Base-by-base conservation (phyloP, 805 yeast species). In the Metschnikowia similis region DNA sequence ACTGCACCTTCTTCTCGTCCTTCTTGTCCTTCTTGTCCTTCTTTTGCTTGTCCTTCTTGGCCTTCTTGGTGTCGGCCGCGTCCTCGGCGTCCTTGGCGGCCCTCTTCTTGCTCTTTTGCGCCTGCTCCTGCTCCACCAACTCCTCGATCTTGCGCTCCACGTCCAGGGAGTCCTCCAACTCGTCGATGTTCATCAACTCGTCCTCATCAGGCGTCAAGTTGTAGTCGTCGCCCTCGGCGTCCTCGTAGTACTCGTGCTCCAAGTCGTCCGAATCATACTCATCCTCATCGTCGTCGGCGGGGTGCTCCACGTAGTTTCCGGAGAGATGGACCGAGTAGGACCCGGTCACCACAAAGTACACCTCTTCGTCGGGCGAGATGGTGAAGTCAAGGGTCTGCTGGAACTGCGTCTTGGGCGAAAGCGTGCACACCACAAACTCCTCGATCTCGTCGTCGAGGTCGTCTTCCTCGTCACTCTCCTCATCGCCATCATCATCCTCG, bases 251-350 rank as follows among this genome's bases (percentile, higher is more conserved):
- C 50, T 75, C 78, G 46, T 75, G 54, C 45, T 49, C 48, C 17
- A 50, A 56, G 32, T 55, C 57, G 16, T 45, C 46, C 28, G 56
- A 55, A 41, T 55, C 55, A 50, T 56, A 82, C 46, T 77, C 80
- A 51, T 76, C 81, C 48, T 81, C 85, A 39, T 76, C 82, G 64
- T 91, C 82, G 64, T 91, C 96, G 63, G 83, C 89, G 69, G 98
- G 97, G 72, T 91, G 97, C 71, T 88, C 96, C 65, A 94, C 85
- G 74, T 85, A 90, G 84, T 94, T 92, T 77, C 99, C 99, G 59
- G 88, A 78, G 62, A 94, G 76, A 70, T 92, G 95, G 58, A 94
- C 79, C 58, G 96, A 87, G 77, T 90, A 92, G 28, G 97, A 89
- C 66, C 99, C 99, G 54, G 96, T 87, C 50, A 88, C 97, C 65